Evolutionary conservation across 2,329 filamentous ascomycete species (phyloP).

Genomic region (Aspergillus ruber): DNA sequence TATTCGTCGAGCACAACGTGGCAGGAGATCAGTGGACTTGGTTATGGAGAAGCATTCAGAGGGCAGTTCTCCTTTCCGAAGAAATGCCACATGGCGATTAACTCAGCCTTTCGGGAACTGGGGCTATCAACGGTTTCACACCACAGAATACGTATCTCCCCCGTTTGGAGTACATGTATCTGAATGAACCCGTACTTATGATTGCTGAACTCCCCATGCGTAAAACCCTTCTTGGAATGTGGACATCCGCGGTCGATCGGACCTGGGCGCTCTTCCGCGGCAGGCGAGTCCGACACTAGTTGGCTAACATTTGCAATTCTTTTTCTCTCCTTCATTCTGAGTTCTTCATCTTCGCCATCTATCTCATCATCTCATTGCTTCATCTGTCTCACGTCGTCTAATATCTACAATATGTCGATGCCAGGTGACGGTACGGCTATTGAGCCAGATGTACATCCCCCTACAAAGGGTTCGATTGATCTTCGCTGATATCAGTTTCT

Average conservation of each 20-base stretch:
- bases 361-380: neutral
- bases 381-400: neutral
- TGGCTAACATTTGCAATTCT: neutral
- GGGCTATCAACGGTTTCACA: neutral
- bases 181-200: neutral
- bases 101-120: neutral
- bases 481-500: neutral
- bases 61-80: too few species aligned
- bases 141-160: neutral
- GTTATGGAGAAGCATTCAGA: too few species aligned
- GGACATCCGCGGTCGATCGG: neutral
- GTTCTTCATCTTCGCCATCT: neutral
- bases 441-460: slow-evolving; percentile 19
- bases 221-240: neutral
- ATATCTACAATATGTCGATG: neutral
- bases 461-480: neutral
- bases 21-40: neutral
- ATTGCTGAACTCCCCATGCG: neutral
- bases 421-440: slow-evolving; percentile 5
- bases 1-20: neutral
- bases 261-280: neutral
- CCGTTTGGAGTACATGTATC: too few species aligned
- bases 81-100: neutral
- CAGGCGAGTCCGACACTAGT: neutral
- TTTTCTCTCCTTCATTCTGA: neutral